Percentiles rank a stretch among this genome's conserved stretches.
Conservation (phyloP, 106 monocot species). For the Phalaenopsis equestris region DNA sequence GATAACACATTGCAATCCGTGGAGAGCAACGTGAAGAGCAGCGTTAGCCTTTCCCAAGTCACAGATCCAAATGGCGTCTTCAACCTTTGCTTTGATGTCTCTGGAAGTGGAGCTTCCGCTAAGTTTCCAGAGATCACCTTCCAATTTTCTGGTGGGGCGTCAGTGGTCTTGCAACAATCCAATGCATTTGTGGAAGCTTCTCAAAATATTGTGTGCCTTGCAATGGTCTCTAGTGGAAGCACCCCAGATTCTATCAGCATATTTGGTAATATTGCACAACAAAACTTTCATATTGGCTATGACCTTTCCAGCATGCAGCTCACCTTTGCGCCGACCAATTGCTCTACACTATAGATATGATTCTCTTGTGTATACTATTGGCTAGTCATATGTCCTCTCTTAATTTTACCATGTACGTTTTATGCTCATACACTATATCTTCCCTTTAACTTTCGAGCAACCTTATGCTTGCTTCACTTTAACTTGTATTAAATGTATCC, state of each 20-base stretch:
- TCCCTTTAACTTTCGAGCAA: no score
- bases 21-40: neutral
- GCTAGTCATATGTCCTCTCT: no score
- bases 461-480: no score
- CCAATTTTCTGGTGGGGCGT: neutral
- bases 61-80: constrained; percentile 3
- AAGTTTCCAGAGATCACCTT: neutral
- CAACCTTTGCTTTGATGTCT: constrained; percentile 4
- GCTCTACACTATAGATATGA: neutral
- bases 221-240: neutral
- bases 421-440: no score
- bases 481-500: no score
- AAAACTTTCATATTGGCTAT: constrained; percentile 12
- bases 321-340: constrained; percentile 7
- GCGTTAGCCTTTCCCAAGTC: neutral
- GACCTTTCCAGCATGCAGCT: neutral
- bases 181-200: no score
- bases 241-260: neutral
- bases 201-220: no score
- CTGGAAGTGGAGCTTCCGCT: no score
- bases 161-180: no score
- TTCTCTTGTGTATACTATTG: neutral
- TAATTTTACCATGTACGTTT: no score
- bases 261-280: constrained; percentile 14
- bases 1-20: neutral